A percentile compares a stretch with the other conserved stretches of the same genome.
phyloP scores from a whole-genome alignment of 805 yeast genomes.

The Lipomyces sp. region DNA sequence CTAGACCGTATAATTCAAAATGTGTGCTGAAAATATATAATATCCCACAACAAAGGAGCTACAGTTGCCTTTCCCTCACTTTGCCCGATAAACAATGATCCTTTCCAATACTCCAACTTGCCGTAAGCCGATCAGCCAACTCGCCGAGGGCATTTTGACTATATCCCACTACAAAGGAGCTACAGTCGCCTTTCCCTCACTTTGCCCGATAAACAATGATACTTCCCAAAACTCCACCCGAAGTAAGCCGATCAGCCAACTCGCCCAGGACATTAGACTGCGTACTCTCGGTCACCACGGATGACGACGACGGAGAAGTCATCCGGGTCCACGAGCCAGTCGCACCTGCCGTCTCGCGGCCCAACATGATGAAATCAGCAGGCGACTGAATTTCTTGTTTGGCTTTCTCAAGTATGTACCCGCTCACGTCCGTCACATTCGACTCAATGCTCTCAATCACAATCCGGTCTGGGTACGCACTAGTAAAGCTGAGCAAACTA shows the following conservation, averaged over 20 bases:
- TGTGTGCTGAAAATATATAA: no score
- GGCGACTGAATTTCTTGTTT: neutral
- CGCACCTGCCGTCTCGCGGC: neutral
- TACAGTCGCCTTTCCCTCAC: neutral
- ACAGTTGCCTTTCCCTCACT: neutral
- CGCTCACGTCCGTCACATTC: neutral
- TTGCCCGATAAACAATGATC: neutral
- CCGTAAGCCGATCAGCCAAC: constrained; percentile 1
- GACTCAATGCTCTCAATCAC: neutral
- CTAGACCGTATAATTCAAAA: no score
- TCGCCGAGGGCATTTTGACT: neutral
- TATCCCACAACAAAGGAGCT: neutral
- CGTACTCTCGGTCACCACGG: neutral
- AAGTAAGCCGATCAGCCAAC: neutral
- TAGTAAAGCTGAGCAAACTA: neutral
- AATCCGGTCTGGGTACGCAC: neutral
- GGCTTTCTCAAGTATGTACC: neutral
- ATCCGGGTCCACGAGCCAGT: neutral
- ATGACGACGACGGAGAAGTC: neutral
- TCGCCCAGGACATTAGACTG: neutral
- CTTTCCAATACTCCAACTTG: neutral
- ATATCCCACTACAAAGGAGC: no score
- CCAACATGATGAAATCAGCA: neutral
- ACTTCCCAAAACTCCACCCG: neutral
- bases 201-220: neutral